Conservation (phyloP, 2,329 filamentous ascomycete species). For the Hortaea sp. region DNA sequence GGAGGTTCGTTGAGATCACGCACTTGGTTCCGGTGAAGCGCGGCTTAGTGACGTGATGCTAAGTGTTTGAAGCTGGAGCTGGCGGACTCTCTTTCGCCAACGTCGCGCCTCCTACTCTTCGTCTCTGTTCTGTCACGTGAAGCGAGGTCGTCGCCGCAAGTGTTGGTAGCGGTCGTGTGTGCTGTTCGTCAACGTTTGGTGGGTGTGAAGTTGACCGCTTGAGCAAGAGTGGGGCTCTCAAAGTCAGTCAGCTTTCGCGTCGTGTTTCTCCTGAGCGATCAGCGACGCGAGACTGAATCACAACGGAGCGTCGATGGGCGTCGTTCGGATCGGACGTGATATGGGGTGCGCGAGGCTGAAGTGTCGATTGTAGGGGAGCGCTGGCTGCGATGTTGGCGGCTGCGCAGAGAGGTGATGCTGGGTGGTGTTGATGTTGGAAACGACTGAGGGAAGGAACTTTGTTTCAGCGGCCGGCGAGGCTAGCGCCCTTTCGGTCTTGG, state of each 20-base stretch:
- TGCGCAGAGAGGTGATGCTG: neutral
- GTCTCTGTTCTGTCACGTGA: no score
- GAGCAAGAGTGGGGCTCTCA: slow-evolving; percentile 4
- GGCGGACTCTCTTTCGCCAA: no score
- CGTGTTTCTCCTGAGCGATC: neutral
- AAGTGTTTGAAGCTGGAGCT: neutral
- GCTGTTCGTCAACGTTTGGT: no score
- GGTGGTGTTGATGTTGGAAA: neutral
- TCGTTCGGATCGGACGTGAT: neutral
- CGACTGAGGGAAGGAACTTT: neutral
- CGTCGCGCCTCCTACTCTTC: no score
- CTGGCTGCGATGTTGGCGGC: neutral
- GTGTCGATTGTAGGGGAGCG: neutral
- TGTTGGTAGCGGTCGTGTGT: no score
- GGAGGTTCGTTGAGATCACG: slow-evolving; percentile 2
- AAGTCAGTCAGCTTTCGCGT: neutral
- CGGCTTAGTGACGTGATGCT: neutral
- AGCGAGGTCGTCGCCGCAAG: no score
- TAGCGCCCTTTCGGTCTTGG: neutral
- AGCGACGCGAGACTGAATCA: neutral
- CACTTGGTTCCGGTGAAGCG: neutral
- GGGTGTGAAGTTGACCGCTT: slow-evolving; percentile 1
- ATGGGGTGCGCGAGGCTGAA: neutral
- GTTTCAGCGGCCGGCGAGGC: neutral
- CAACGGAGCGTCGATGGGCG: neutral